A percentile compares a stretch with the other conserved stretches of the same genome.
Conservation (phyloP, 306 rosid genomes). For the Fagus crenata region DNA sequence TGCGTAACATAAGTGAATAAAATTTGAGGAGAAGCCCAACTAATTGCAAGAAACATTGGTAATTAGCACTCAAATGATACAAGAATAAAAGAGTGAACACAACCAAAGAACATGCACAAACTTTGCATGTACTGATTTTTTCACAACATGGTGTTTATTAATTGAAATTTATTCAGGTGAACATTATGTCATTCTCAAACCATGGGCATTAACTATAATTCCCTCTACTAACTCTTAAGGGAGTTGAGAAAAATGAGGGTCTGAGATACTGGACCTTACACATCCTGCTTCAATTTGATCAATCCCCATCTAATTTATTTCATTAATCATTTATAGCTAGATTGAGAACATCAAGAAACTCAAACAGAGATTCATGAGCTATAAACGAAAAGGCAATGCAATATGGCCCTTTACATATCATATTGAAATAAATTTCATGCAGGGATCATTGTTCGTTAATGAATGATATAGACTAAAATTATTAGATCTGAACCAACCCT, state of each 20-base stretch:
- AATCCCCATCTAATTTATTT: not conserved
- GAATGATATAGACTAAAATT: conserved; percentile 6
- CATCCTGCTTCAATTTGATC: not conserved
- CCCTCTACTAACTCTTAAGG: not conserved
- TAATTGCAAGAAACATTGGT: conserved; percentile 13
- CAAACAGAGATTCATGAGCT: conserved; percentile 4
- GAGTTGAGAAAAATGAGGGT: not conserved
- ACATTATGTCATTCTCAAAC: not conserved
- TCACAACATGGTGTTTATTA: not conserved
- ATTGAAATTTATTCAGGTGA: not conserved
- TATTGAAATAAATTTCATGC: conserved; percentile 10
- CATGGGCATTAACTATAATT: not conserved
- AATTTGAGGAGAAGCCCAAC: conserved; percentile 15
- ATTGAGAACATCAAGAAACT: conserved; percentile 3
- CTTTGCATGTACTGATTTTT: not conserved
- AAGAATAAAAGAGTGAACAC: not conserved
- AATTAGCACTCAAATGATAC: conserved; percentile 1
- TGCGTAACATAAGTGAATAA: conserved; percentile 37
- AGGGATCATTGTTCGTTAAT: conserved; percentile 16
- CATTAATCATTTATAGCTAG: not conserved
- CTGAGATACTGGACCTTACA: not conserved
- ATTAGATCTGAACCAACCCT: conserved; percentile 55
- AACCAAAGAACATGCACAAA: not conserved
- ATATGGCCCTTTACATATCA: not conserved
- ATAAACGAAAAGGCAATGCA: conserved; percentile 8